Base-by-base conservation (phyloP, 106 monocot species). In the Hemerocallis citrina region DNA sequence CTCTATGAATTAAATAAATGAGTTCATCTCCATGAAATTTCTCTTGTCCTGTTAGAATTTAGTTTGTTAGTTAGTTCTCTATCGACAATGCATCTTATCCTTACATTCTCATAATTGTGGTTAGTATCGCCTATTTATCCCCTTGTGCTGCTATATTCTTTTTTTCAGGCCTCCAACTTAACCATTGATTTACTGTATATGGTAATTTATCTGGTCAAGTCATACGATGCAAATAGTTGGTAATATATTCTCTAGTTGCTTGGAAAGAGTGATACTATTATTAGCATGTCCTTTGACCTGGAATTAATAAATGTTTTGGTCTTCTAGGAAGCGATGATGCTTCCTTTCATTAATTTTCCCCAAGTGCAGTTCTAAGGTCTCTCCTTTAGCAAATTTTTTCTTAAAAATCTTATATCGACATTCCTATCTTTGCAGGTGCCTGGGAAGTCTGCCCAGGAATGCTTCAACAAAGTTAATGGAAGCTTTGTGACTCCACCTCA, bases 391-490 rank as follows among this genome's bases (percentile, higher is more conserved):
- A 23, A 5, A 25, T 1, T 11, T 17, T 10, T 11, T 27, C 1
- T 50, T 50, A 10, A 50, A 50, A 55, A 55, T 32, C 28, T 32
- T 55, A 16, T 55, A 33, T 33, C 32, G 16, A 25, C 23, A 32
- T 55, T 6, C 11, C 11, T 11, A 38, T 38, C 16, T 34, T 27
- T 59, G 25, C 56, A 88, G 88, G 88, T 88, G 25, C 88, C 83
- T 3, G 88, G 88, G 34, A 88, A 77, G 35, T 76, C 76, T 67
- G 79, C 69, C 2, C 57, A 83, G 36, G 88, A 88, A 32, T 88
- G 88, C 68, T 88, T 83, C 42, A 74, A 79, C 41, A 76, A 59
- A 71, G 71, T 88, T 30, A 76, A 88, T 40, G 44, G 68, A 20
- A 68, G 73, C 24, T 55, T 67, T 55, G 30, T 23, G 24, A 88